A percentile compares a stretch with the other conserved stretches of the same genome.
These are phyloP conservation scores for Casuarina equisetifolia DNA, from an alignment of 306 rosid genomes.

Conservation along the genomic window DNA sequence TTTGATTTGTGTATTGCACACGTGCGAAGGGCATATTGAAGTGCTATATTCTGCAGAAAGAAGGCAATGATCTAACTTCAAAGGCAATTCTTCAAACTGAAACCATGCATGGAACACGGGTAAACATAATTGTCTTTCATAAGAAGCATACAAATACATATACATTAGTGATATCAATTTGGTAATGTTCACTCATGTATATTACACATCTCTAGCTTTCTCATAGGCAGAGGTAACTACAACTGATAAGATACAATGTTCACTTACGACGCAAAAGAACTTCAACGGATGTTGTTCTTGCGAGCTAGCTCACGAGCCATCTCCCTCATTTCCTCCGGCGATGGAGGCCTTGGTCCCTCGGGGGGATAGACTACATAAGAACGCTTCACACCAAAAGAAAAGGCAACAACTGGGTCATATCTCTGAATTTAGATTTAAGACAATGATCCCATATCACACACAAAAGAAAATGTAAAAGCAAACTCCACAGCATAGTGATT, in stretches of 20 bases:
- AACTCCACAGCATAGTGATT: background rate
- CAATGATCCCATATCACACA: background rate
- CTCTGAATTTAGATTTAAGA: background rate
- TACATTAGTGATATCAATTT: background rate
- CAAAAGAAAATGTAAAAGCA: background rate
- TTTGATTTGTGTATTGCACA: background rate
- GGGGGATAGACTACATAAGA: conserved; percentile 76
- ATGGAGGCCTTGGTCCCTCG: conserved; percentile 69
- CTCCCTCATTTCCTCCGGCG: conserved; percentile 82
- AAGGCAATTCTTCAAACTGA: background rate
- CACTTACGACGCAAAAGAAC: conserved; percentile 20
- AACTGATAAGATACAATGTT: conserved; percentile 5
- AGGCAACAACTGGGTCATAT: conserved; percentile 1
- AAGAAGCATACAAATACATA: background rate
- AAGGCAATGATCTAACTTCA: background rate
- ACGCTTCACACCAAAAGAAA: conserved; percentile 39
- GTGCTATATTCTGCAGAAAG: background rate
- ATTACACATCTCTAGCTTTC: background rate
- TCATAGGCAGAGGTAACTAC: background rate
- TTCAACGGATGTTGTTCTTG: conserved; percentile 52
- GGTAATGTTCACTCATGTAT: background rate
- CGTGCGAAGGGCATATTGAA: background rate
- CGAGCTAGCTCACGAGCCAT: conserved; percentile 75
- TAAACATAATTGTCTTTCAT: background rate
- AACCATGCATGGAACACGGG: background rate